A percentile compares a stretch with the other conserved stretches of the same genome.
Evolutionary conservation across 164 flowering plant species (phyloP).

Genomic region (Euptelea pleiosperma): DNA sequence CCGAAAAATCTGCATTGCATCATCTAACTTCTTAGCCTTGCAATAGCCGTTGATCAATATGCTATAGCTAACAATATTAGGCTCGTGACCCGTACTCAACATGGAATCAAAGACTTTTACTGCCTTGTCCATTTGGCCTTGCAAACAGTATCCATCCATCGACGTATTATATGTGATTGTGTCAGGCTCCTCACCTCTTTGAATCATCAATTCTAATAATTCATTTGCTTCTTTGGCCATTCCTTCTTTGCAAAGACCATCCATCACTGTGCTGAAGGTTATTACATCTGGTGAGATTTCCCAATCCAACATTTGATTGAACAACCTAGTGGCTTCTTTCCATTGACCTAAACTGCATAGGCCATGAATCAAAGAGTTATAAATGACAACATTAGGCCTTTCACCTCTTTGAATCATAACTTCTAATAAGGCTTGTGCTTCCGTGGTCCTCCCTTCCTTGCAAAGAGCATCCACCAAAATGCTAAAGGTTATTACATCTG

Average conservation of each 20-base stretch:
- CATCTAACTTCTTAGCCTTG: slow-evolving; percentile 5
- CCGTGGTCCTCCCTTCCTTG: no score
- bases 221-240: background rate
- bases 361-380: slow-evolving; percentile 3
- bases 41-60: no score
- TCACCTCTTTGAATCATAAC: no score
- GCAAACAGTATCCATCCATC: no score
- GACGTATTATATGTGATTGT: no score
- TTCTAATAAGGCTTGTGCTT: no score
- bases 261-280: background rate
- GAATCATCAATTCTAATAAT: background rate
- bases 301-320: slow-evolving; percentile 3
- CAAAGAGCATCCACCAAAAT: no score
- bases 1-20: background rate
- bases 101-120: background rate
- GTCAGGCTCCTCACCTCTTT: slow-evolving; percentile 3
- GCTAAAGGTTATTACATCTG: no score
- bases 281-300: slow-evolving; percentile 2
- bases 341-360: slow-evolving; percentile 2
- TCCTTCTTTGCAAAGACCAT: slow-evolving; percentile 10
- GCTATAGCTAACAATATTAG: slow-evolving; percentile 6
- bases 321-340: slow-evolving; percentile 6
- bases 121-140: slow-evolving; percentile 11
- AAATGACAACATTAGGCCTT: slow-evolving; percentile 6
- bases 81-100: slow-evolving; percentile 1